Evolutionary conservation across 495 filamentous ascomycete genomes (phyloP), one percentile per base, ranked within the genome.

Genomic region (Penicillium goetzii): DNA sequence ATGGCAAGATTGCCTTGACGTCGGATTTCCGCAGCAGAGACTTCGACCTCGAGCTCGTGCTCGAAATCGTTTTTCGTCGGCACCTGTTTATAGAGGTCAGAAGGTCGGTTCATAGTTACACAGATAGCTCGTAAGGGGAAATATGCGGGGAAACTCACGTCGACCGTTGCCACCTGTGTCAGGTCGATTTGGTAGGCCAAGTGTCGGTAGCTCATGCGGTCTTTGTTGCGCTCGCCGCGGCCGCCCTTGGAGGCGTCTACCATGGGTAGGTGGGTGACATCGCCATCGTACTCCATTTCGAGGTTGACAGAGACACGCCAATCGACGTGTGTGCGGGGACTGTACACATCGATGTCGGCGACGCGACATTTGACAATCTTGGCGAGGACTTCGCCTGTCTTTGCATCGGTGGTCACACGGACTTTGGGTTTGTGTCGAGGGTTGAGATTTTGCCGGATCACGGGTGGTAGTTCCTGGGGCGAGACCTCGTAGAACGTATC

Each of bases 241-340:
- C 74, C 76, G 1, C 76, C 63, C 68, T 65, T 61, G 65, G 60
- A 56, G 26, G 63, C 66, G 66, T 76, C 78, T 47, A 65, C 77
- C 36, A 70, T 75, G 0, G 74, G 61, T 1, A 91, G 76, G 50
- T 85, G 78, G 58, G 82, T 74, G 12, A 89, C 65, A 17, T 90
- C 81, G 36, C 92, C 90, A n/a, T 88, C 83, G 76, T 88, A 94
- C 52, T 87, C 85, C 86, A 92, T 92, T 84, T 98, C 94, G 7
- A 97, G 81, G 68, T 93, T 97, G 66, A 97, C 85, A 65, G 90
- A 93, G 63, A 98, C 86, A 23, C 94, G 88, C 79, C 90, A 96
- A 73, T 97, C 94, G 47, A 97, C 87, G 4, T 82, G 80, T 15
- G 81, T 84, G 36, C 80, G 75, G 1, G 94, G 92, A 61, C 89